Conservation (phyloP, 352 stramenopile genomes). For the Pythium dissimile region DNA sequence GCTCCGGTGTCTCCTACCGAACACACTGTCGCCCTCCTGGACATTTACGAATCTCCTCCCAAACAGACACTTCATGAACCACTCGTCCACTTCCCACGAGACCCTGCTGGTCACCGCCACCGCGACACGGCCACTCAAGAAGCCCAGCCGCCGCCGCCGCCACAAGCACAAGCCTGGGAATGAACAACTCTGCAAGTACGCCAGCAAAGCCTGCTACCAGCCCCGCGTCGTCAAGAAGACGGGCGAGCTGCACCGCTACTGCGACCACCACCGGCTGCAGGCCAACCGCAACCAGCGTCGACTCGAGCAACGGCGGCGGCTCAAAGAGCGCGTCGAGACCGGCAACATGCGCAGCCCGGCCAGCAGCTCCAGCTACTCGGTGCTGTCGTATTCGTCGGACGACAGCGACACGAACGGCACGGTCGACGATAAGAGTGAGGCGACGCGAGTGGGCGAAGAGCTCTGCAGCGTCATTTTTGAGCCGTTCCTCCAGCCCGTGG, state of each 20-base stretch:
- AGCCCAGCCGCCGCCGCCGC: constrained; percentile 13
- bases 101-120: not conserved
- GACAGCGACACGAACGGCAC: not conserved
- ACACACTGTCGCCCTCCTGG: not conserved
- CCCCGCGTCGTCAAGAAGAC: constrained; percentile 60
- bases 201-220: constrained; percentile 63
- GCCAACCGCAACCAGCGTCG: constrained; percentile 77
- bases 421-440: not conserved
- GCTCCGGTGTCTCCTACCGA: not conserved
- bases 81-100: not conserved
- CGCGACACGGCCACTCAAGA: constrained; percentile 14
- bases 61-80: not conserved
- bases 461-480: constrained; percentile 1
- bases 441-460: not conserved
- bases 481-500: constrained; percentile 5
- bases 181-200: constrained; percentile 61
- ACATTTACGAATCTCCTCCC: not conserved
- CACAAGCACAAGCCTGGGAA: constrained; percentile 23
- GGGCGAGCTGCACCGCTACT: constrained; percentile 70
- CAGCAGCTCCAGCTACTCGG: not conserved
- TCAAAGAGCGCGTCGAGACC: not conserved
- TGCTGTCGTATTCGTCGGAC: not conserved
- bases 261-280: constrained; percentile 62
- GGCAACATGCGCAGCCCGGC: not conserved
- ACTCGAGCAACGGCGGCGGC: constrained; percentile 48